Conservation (phyloP, 352 stramenopile genomes). For the Phytophthora quininea region DNA sequence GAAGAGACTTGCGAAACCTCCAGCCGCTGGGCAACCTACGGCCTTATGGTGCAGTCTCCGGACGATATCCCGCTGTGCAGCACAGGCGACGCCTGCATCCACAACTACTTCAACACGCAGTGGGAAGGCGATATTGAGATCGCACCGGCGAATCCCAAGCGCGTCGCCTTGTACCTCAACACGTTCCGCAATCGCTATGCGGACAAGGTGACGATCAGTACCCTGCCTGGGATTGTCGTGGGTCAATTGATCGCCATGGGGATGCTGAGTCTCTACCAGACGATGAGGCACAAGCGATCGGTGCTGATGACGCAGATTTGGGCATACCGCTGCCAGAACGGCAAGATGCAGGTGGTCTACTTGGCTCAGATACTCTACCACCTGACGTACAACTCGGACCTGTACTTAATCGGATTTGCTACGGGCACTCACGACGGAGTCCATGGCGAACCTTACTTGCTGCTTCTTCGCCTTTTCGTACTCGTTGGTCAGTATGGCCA, state of each 20-base stretch:
- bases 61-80: conserved; percentile 22
- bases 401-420: conserved; percentile 27
- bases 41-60: conserved; percentile 19
- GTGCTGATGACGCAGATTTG: conserved; percentile 34
- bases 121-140: conserved; percentile 16
- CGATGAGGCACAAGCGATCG: conserved; percentile 20
- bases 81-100: conserved; percentile 9
- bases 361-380: conserved; percentile 27
- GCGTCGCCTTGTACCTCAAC: conserved; percentile 8
- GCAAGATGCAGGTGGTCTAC: conserved; percentile 25
- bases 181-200: conserved; percentile 13
- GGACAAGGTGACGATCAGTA: conserved; percentile 7
- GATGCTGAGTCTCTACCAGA: conserved; percentile 17
- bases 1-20: conserved; percentile 10
- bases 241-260: conserved; percentile 21
- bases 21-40: conserved; percentile 18
- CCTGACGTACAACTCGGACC: conserved; percentile 20
- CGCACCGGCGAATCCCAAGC: background rate
- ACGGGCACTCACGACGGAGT: conserved; percentile 26
- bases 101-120: conserved; percentile 19
- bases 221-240: conserved; percentile 14
- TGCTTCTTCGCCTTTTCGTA: conserved; percentile 27
- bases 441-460: conserved; percentile 25
- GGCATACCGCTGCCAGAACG: conserved; percentile 31
- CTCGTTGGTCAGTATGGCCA: conserved; percentile 18